Base-by-base conservation (phyloP, 345 rosid genomes). In the Aegle marmelos region DNA sequence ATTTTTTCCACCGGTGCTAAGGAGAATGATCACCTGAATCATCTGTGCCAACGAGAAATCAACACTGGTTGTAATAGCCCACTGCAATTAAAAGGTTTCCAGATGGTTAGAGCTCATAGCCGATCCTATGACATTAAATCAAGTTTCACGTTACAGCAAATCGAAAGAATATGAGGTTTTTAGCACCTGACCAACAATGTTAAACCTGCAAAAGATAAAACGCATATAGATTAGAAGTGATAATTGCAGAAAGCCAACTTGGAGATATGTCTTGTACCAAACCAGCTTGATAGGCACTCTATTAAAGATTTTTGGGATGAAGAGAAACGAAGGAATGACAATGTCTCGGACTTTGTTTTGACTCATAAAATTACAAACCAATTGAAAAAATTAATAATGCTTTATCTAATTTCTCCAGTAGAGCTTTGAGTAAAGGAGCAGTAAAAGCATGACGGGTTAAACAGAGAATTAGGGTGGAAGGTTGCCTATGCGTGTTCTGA, bases 121-220 rank as follows among this genome's bases (percentile, higher is more conserved):
- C 58, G 37, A 62, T 72, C 61, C 30, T 59, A 76, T 28, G 45
- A 77, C 72, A 80, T 48, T 74, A 68, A 70, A 53, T 57, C 22
- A 75, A 74, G 48, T 33, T 65, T 66, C 14, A 6, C 53, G 28
- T 53, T 48, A 41, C 30, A 6, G 59, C 22, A 27, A 50, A 11
- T 5, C 36, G 74, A 53, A 58, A 69, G 39, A 36, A 80, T 25
- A 58, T 28, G 16, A 27, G 58, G 59, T 69, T 76, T 41, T 36
- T 58, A 67, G 50, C 78, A 91, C 97, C 97, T 94, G 98, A 79
- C 99, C 98, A 71, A 95, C 97, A 72, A 95, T 93, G 87, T 93
- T 95, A 87, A 92, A 95, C 99, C 99, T 93, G 97, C 82, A 87
- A 73, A 30, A 73, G 76, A 68, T 39, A 76, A 30, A 48, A 78